Conservation (phyloP, 805 yeast genomes). For the Ogataea henricii region DNA sequence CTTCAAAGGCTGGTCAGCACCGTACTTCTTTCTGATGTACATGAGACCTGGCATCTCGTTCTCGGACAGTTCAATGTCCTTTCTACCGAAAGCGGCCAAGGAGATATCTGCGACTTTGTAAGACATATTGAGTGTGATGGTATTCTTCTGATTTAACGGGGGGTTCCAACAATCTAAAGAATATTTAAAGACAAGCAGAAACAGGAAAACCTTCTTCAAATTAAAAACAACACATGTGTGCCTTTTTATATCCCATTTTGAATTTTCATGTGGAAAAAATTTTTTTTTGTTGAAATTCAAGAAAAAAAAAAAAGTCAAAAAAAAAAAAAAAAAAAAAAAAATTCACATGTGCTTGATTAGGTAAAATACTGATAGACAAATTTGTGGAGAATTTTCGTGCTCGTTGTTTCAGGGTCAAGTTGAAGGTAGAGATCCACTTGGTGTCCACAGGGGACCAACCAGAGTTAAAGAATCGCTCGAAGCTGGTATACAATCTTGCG, state of each 20-base stretch:
- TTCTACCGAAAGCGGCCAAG: slow-evolving; percentile 99
- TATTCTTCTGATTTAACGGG: background rate
- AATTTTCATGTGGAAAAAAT: slow-evolving; percentile 1
- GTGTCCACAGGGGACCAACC: too few species aligned
- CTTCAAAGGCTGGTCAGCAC: slow-evolving; percentile 87
- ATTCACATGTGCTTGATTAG: background rate
- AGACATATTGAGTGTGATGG: slow-evolving; percentile 37
- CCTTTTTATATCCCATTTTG: slow-evolving; percentile 11
- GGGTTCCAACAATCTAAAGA: background rate
- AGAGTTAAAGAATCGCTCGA: too few species aligned
- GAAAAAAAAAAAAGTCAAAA: slow-evolving; percentile 6
- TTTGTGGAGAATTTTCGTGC: background rate
- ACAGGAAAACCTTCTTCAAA: background rate
- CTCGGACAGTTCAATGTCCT: slow-evolving; percentile 98
- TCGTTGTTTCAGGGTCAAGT: background rate
- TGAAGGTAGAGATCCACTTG: background rate
- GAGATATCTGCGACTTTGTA: slow-evolving; percentile 98
- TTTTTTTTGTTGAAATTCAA: slow-evolving; percentile 16
- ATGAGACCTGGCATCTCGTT: slow-evolving; percentile 99
- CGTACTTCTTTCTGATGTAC: slow-evolving; percentile 94
- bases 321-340: slow-evolving; percentile 9
- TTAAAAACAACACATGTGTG: slow-evolving; percentile 5
- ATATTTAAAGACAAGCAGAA: background rate
- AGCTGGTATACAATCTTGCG: too few species aligned
- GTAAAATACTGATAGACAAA: too few species aligned